Conservation (phyloP, 345 rosid genomes). For the Clausena lansium region DNA sequence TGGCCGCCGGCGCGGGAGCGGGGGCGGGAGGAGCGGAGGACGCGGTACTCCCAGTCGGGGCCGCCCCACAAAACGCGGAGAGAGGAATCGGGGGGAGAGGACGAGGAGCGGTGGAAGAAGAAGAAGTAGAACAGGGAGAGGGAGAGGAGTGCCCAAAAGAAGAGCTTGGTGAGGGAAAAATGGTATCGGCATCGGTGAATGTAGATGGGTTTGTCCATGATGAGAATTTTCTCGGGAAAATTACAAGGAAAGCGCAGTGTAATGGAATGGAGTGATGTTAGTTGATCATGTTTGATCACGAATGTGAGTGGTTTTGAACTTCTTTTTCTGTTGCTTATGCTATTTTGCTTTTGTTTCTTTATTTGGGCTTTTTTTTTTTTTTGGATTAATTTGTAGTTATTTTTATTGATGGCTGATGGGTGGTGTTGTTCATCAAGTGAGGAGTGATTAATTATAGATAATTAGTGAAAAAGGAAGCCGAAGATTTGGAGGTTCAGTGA, state of each 20-base stretch:
- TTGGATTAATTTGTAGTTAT: neutral
- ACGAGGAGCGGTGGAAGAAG: constrained; percentile 18
- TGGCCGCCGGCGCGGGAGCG: constrained; percentile 30
- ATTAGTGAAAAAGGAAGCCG: neutral
- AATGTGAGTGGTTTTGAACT: neutral
- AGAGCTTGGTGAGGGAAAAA: constrained; percentile 18
- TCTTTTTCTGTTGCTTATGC: neutral
- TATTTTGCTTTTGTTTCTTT: neutral
- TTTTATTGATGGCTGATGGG: neutral
- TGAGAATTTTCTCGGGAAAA: neutral
- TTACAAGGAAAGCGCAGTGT: neutral
- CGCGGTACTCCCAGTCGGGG: constrained; percentile 38
- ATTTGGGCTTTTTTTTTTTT: neutral
- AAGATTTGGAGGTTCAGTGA: neutral
- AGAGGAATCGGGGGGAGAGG: constrained; percentile 27
- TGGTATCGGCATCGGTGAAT: constrained; percentile 21
- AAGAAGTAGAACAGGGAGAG: constrained; percentile 21
- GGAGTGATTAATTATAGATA: neutral
- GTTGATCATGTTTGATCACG: neutral
- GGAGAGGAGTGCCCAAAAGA: constrained; percentile 29
- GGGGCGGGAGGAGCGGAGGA: constrained; percentile 36
- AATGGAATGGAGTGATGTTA: neutral
- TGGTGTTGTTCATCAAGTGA: neutral
- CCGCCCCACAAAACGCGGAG: constrained; percentile 38
- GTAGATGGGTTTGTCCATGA: constrained; percentile 30